Percentiles rank a stretch among this genome's conserved stretches.
Conservation (phyloP, 345 rosid species). For the Dovyalis caffra region DNA sequence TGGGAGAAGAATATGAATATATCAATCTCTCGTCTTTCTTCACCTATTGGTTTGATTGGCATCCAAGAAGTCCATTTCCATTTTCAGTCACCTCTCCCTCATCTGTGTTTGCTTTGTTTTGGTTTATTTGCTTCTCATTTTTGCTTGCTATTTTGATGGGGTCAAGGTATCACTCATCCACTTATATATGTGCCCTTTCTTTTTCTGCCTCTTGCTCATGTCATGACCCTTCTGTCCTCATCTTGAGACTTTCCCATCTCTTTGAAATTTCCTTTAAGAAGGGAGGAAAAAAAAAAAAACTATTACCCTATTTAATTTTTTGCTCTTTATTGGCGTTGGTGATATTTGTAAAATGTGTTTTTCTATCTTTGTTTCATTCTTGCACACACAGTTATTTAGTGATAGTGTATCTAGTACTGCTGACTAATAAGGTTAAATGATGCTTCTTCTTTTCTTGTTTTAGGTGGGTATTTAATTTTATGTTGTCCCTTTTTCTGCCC, state of each 20-base stretch:
- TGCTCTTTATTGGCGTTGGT: neutral
- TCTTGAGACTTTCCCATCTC: constrained; percentile 6
- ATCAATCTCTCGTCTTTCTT: constrained; percentile 7
- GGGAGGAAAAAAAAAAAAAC: neutral
- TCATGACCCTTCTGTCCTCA: constrained; percentile 6
- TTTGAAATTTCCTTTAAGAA: neutral
- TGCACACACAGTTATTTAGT: neutral
- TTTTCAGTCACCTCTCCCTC: neutral
- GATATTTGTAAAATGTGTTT: neutral
- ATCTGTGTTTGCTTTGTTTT: neutral
- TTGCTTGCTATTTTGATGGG: neutral
- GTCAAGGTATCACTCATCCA: neutral
- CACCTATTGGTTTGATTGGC: neutral
- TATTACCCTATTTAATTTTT: neutral
- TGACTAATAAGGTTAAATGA: neutral
- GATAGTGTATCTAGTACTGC: neutral
- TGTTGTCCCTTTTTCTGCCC: neutral
- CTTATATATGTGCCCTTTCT: too few species aligned
- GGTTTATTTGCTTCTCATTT: neutral
- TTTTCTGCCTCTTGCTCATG: neutral
- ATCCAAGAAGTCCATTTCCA: constrained; percentile 5
- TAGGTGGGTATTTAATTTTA: constrained; percentile 23
- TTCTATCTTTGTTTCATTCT: neutral
- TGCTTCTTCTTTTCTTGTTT: constrained; percentile 13
- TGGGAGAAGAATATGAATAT: neutral